These are phyloP conservation scores for Podaxis sp. DNA, from an alignment of 768 basidiomycete species.

Conservation along the genomic window DNA sequence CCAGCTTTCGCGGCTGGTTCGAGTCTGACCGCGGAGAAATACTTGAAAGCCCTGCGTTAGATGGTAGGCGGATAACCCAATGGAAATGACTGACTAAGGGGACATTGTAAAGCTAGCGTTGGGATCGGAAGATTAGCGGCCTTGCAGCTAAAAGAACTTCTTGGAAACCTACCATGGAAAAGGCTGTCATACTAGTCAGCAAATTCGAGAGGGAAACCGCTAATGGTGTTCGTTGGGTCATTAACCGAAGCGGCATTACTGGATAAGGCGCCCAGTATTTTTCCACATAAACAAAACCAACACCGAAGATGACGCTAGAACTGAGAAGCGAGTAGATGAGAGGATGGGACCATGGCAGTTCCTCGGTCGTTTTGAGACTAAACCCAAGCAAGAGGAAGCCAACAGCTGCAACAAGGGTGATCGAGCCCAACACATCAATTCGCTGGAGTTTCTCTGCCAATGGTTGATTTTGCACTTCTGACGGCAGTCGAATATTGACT, in stretches of 20 bases:
- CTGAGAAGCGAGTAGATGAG: slow-evolving; percentile 65
- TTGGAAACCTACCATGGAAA: slow-evolving; percentile 61
- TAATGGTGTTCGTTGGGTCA: slow-evolving; percentile 76
- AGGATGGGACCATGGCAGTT: slow-evolving; percentile 73
- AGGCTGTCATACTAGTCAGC: slow-evolving; percentile 72
- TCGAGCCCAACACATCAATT: slow-evolving; percentile 82
- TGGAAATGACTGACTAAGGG: slow-evolving; percentile 56
- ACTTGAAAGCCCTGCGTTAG: slow-evolving; percentile 36
- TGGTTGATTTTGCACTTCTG: slow-evolving; percentile 57
- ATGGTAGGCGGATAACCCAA: not conserved
- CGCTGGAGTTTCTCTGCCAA: slow-evolving; percentile 65
- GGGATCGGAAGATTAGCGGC: slow-evolving; percentile 20
- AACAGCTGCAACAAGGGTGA: slow-evolving; percentile 72
- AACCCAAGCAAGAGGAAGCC: slow-evolving; percentile 75
- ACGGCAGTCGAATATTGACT: slow-evolving; percentile 76
- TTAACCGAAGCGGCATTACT: slow-evolving; percentile 83
- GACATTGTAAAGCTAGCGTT: slow-evolving; percentile 72
- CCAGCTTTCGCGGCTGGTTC: slow-evolving; percentile 70
- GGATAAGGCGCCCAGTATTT: slow-evolving; percentile 77
- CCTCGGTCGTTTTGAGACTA: slow-evolving; percentile 75
- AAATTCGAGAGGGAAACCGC: slow-evolving; percentile 81
- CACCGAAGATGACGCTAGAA: slow-evolving; percentile 50
- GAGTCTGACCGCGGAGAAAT: slow-evolving; percentile 80
- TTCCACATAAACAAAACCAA: slow-evolving; percentile 76
- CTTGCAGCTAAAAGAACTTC: not conserved